Base-by-base conservation (phyloP, 257 asterid species). In the Plectranthus barbatus region DNA sequence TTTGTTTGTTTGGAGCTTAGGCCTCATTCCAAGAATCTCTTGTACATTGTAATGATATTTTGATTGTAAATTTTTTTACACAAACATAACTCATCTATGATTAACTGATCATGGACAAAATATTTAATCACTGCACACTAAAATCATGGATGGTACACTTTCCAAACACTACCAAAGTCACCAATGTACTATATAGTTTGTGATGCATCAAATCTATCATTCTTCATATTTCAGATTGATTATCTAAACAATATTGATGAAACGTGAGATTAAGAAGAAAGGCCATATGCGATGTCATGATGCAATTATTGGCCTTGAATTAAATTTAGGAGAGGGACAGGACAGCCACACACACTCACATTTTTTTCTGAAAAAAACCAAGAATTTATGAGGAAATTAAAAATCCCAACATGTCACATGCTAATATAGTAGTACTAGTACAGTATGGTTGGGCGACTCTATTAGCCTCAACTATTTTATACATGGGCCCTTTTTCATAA, bases 341-440 rank as follows among this genome's bases (percentile, higher is more conserved):
- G 42, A 26, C 34, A 54, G 34, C 56, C 66, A 26, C 31, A 26
- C 56, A n/a, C n/a, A 48, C 60, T 18, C 66, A 51, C 23, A 47
- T 71, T n/a, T n/a, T n/a, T n/a, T 41, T 37, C 49, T 47, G 23
- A 10, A 57, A 37, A 56, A n/a, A 31, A 72, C 52, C 67, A 61
- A 47, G 50, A 61, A 39, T 55, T 45, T 67, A 61, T 73, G 66
- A 64, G 65, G 48, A 20, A 10, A 2, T 42, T 37, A 48, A 26
- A 58, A 60, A 60, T 51, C 65, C 78, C 78, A 67, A 68, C 78
- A 73, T 55, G 29, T 47, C 74, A 73, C 78, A 68, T 73, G 78
- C 57, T 5, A 37, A 46, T 31, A 9, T 19, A 19, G 15, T 41
- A 44, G 41, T n/a, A n/a, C n/a, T 13, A 41, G 64, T 59, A 59